phyloP scores from a whole-genome alignment of 2,329 filamentous ascomycete species.

The Calonectria multiphialidica region DNA sequence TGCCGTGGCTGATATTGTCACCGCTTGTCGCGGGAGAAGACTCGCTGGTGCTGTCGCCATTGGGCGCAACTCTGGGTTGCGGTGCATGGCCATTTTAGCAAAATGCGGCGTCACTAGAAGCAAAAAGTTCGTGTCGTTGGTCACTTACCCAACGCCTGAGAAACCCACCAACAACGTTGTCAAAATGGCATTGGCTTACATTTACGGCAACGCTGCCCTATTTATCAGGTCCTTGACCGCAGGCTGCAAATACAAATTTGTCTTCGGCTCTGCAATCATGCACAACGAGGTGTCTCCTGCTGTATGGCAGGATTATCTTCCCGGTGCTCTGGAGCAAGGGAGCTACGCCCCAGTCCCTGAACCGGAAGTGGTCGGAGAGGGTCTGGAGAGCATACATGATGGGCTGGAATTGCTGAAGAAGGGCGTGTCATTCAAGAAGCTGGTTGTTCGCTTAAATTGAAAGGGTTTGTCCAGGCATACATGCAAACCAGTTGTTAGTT shows the following conservation, averaged over 20 bases:
- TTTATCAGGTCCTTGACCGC: no score
- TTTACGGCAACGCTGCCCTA: no score
- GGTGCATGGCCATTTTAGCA: conserved; percentile 12
- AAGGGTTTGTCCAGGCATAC: background rate
- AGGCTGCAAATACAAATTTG: no score
- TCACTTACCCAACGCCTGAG: conserved; percentile 5
- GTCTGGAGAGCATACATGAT: conserved; percentile 19
- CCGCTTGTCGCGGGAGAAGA: background rate
- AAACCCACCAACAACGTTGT: conserved; percentile 11
- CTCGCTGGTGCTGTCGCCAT: conserved; percentile 28
- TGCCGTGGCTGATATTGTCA: conserved; percentile 24
- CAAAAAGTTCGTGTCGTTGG: conserved; percentile 12
- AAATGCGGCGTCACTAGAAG: background rate
- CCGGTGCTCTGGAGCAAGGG: background rate
- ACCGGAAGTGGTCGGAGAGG: conserved; percentile 18
- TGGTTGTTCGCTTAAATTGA: conserved; percentile 21
- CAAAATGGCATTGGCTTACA: background rate
- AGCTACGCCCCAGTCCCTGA: conserved; percentile 4
- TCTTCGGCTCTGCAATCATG: no score
- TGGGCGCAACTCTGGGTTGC: background rate
- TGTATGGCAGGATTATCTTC: conserved; percentile 14
- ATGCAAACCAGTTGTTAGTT: no score
- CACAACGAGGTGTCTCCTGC: no score
- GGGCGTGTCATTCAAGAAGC: conserved; percentile 17
- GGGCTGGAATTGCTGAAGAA: conserved; percentile 2